phyloP scores from a whole-genome alignment of 1,284 basidiomycete genomes.

The Grifola frondosa region DNA sequence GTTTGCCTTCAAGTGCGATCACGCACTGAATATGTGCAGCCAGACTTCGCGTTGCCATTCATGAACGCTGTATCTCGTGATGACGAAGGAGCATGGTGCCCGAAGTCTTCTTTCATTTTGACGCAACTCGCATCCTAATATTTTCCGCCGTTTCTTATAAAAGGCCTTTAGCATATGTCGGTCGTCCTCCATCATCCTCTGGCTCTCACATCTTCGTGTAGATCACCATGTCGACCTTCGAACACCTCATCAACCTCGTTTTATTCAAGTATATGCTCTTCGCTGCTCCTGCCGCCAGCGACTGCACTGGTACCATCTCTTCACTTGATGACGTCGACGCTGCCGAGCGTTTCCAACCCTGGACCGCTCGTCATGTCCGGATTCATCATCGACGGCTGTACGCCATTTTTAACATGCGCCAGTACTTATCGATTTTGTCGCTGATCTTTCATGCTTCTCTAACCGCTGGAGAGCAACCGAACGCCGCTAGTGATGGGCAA shows the following conservation, averaged over 20 bases:
- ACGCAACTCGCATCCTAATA: slow-evolving; percentile 1
- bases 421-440: too few species aligned
- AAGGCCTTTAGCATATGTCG: background rate
- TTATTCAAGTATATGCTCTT: slow-evolving; percentile 6
- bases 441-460: background rate
- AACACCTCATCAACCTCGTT: slow-evolving; percentile 14
- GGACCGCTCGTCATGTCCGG: slow-evolving; percentile 30
- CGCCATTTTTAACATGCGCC: too few species aligned
- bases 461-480: slow-evolving; percentile 40
- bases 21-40: too few species aligned
- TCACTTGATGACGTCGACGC: slow-evolving; percentile 33
- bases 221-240: slow-evolving; percentile 10
- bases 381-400: slow-evolving; percentile 41
- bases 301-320: slow-evolving; percentile 34
- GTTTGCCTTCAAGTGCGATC: too few species aligned
- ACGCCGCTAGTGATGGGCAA: slow-evolving; percentile 44
- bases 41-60: too few species aligned
- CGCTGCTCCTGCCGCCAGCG: slow-evolving; percentile 11
- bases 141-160: slow-evolving; percentile 8
- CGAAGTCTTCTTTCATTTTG: slow-evolving; percentile 4
- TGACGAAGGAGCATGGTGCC: slow-evolving; percentile 4
- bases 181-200: slow-evolving; percentile 10
- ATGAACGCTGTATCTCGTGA: too few species aligned
- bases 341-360: slow-evolving; percentile 36
- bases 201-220: too few species aligned